These are phyloP conservation scores for Priceomyces fermenticarens DNA, from an alignment of 805 yeast species.

Conservation along the genomic window DNA sequence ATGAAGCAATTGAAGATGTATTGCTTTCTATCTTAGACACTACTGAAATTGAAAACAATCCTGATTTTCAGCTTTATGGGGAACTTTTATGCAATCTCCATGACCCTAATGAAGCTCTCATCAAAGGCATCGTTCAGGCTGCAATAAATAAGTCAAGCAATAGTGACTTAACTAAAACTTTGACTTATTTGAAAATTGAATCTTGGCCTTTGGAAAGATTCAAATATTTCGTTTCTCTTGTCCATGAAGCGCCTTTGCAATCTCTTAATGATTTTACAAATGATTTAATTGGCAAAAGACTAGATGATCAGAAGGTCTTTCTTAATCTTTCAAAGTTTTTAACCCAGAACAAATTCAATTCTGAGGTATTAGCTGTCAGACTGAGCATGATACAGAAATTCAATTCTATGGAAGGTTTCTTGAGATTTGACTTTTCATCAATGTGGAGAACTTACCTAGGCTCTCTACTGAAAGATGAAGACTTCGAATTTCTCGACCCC, in stretches of 20 bases:
- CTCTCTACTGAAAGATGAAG: conserved; percentile 8
- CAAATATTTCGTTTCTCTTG: conserved; percentile 28
- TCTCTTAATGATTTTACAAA: conserved; percentile 24
- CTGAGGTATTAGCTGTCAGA: conserved; percentile 21
- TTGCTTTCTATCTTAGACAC: conserved; percentile 16
- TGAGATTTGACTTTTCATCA: conserved; percentile 12
- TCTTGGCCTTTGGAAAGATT: conserved; percentile 31
- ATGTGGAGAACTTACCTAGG: conserved; percentile 19
- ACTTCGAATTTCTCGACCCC: conserved; percentile 16
- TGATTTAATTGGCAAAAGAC: conserved; percentile 16
- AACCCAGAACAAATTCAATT: conserved; percentile 20
- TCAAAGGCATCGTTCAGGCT: conserved; percentile 33
- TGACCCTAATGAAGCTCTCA: conserved; percentile 18
- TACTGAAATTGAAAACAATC: conserved; percentile 14
- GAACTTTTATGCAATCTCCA: conserved; percentile 12
- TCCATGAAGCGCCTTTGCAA: conserved; percentile 33
- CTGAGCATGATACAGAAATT: conserved; percentile 13
- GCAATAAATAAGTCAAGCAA: conserved; percentile 23
- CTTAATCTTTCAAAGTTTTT: conserved; percentile 20
- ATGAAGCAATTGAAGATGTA: conserved; percentile 11
- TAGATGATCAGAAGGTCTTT: conserved; percentile 15
- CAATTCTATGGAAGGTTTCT: conserved; percentile 9
- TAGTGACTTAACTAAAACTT: conserved; percentile 21
- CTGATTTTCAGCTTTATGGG: conserved; percentile 19
- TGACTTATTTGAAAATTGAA: conserved; percentile 17